Base-by-base conservation (phyloP, 140 eudicot species). In the Flaveria floridana region DNA sequence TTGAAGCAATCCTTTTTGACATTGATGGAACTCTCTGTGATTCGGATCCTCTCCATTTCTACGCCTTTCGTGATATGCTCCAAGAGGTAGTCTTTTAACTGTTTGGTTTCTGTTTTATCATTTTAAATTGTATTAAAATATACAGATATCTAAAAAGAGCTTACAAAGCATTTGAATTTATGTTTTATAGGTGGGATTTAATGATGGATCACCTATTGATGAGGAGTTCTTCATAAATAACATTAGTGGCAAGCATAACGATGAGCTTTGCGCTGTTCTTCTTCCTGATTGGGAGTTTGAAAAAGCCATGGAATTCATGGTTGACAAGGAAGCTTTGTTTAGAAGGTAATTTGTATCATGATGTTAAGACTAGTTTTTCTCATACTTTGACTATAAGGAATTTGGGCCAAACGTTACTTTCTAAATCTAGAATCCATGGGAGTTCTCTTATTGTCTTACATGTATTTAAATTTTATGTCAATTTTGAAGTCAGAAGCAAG, bases 11-110 rank as follows among this genome's bases (percentile, higher is more conserved):
- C 20, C 90, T 92, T 21, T 92, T 92, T 62, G 98, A 89, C 71
- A 86, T 92, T 23, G 98, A 92, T 83, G 98, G 98, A 77, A 92
- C 98, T 50, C 84, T 92, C 0, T 86, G 90, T 34, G 98, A 92
- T 74, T 92, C 98, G n/a, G 98, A 92, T 74, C 98, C 98, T 81
- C 78, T 92, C n/a, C 98, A 92, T 74, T 87, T 77, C 50, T 68
- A 81, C 21, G 96, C 98, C 69, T 92, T 92, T 55, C 86, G 90
- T n/a, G 92, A 87, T 80, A 92, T 92, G 98, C 96, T 92, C 71
- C 92, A 86, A 83, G 91, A 89, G 96, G 98, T 89, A 66, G 23
- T 25, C 13, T 76, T 55, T 57, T 18, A 39, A 66, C 56, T 6
- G 0, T 15, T 57, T 74, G 42, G 2, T 53, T 50, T 25, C 39